phyloP scores from a whole-genome alignment of 2,329 filamentous ascomycete genomes.

The Pestalotiopsis sp. region DNA sequence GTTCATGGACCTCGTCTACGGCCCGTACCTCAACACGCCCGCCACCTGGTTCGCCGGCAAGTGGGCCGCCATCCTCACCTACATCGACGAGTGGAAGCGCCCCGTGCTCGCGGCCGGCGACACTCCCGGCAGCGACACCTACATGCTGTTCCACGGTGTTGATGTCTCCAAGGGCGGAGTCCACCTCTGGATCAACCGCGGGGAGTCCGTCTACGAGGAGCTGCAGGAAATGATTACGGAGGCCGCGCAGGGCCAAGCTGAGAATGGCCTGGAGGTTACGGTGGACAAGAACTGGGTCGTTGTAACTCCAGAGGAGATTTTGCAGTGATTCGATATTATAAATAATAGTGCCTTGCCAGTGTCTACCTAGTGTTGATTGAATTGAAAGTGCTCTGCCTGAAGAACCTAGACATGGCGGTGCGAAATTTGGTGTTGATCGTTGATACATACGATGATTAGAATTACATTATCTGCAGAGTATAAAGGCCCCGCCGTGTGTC shows the following conservation, averaged over 20 bases:
- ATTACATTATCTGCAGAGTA: no score
- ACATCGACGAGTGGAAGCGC: slow-evolving; percentile 45
- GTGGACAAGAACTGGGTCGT: slow-evolving; percentile 48
- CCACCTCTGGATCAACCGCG: slow-evolving; percentile 44
- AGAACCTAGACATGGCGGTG: no score
- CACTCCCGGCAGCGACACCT: slow-evolving; percentile 44
- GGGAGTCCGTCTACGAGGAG: slow-evolving; percentile 34
- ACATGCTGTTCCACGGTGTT: slow-evolving; percentile 48
- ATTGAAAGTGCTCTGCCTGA: neutral
- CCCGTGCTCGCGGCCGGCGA: slow-evolving; percentile 45
- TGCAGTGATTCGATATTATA: slow-evolving; percentile 16
- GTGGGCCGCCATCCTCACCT: slow-evolving; percentile 44
- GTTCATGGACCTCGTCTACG: slow-evolving; percentile 42
- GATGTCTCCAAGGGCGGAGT: slow-evolving; percentile 43
- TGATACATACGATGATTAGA: no score
- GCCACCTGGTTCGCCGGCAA: slow-evolving; percentile 47
- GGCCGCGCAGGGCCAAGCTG: slow-evolving; percentile 34
- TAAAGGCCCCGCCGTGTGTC: no score
- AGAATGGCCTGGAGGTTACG: slow-evolving; percentile 39
- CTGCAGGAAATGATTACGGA: slow-evolving; percentile 40
- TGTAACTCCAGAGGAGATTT: slow-evolving; percentile 42
- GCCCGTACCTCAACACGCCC: slow-evolving; percentile 44
- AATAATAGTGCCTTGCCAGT: no score
- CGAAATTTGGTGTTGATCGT: no score
- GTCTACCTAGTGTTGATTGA: neutral